Conservation (phyloP, 169 alveolate species). For the Eimeria praecox region DNA sequence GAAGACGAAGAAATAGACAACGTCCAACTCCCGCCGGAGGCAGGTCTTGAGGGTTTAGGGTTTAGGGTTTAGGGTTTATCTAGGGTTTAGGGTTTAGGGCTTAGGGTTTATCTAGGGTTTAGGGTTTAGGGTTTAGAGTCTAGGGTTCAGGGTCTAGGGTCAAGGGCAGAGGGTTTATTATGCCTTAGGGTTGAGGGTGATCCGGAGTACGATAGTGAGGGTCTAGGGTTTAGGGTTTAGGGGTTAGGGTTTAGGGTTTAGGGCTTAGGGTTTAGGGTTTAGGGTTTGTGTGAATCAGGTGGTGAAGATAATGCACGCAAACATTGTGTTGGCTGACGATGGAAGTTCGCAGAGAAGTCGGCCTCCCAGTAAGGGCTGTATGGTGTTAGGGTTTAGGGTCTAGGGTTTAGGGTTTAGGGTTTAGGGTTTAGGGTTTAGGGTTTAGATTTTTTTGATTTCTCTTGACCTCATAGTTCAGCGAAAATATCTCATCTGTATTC, state of each 20-base stretch:
- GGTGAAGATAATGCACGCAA: constrained; percentile 5
- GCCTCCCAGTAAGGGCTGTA: constrained; percentile 1
- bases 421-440: constrained; percentile 16
- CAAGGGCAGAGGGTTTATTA: background rate
- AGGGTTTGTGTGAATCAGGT: constrained; percentile 12
- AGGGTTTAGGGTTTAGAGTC: constrained; percentile 13
- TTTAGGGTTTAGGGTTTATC: constrained; percentile 9
- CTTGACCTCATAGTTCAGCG: too few species aligned
- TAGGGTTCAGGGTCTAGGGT: constrained; percentile 1
- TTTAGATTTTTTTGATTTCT: background rate
- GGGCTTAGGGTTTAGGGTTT: constrained; percentile 16
- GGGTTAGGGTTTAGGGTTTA: background rate
- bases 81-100: background rate
- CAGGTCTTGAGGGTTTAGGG: constrained; percentile 10
- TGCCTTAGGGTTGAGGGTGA: background rate
- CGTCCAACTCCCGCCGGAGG: constrained; percentile 83
- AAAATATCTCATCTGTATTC: too few species aligned
- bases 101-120: background rate
- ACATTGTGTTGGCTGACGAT: constrained; percentile 47
- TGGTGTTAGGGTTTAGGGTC: constrained; percentile 47
- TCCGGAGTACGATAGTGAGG: constrained; percentile 54
- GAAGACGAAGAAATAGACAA: constrained; percentile 85
- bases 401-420: background rate
- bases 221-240: constrained; percentile 24
- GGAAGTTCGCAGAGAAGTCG: constrained; percentile 51